Evolutionary conservation across 139 green algal genomes (phyloP), one percentile per base, ranked within the genome.

Genomic region (Asterochloris sp.): DNA sequence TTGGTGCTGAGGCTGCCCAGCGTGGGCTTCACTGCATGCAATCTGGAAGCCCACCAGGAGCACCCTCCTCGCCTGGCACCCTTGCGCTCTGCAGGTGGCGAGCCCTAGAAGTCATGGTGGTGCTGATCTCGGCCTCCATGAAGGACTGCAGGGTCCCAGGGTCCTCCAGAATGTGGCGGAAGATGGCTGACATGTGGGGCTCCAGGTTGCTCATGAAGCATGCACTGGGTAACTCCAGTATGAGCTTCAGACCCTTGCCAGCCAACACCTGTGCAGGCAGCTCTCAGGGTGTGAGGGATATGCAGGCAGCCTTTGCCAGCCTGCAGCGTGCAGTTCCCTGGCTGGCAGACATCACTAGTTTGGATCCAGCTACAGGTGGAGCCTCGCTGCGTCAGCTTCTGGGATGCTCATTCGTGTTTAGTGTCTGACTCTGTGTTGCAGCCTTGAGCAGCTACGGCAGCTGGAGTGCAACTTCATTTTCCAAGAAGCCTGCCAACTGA

Each of bases 151-250:
- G 90, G 13, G 95, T 97, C 61, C 83, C 80, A 2, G 90, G 90
- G 85, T 99, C 96, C 85, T 99, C 96, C 82, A 98, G 82, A 67
- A 98, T 84, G 82, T 99, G 91, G 2, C 94, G 89, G 68, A 99
- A 83, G 17, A 99, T 88, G 12, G 92, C 81, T 0, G 91, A 82
- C 24, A 96, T 90, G 64, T 90, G 78, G 2, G 87, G 79, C 86
- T 99, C 94, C 19, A 93, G 91, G 23, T 87, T 85, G 6, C 89
- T 88, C 24, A 86, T 73, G 47, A 92, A 80, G 80, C 87, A 91
- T 0, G 88, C 62, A 14, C 82, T 62, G 0, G 96, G 96, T 28
- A 98, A 83, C 2, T 85, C 83, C 69, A 99, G 89, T 77, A 99
- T 84, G 24, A 93, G 82, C 12, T 84, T 69, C 27, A 90, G 88